Evolutionary conservation across 139 green algal species (phyloP).

Genomic region (Trebouxia sp.): DNA sequence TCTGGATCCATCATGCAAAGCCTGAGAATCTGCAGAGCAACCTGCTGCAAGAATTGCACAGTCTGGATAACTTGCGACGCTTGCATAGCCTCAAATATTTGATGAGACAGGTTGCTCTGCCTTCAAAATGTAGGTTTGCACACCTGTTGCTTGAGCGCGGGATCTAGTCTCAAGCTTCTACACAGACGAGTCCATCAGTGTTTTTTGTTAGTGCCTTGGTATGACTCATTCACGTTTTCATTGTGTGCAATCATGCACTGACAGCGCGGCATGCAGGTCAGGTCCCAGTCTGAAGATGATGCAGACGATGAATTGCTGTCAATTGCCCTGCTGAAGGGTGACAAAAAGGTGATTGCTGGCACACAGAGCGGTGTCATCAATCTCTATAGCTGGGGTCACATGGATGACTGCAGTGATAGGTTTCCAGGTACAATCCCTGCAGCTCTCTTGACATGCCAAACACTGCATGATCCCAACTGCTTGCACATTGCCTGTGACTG

Average conservation of each 20-base stretch:
- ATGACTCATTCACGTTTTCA: not conserved
- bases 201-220: not conserved
- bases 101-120: no score
- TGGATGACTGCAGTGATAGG: conserved; percentile 84
- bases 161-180: no score
- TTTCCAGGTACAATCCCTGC: conserved; percentile 59
- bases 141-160: no score
- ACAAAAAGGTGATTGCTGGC: conserved; percentile 68
- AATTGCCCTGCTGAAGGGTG: conserved; percentile 66
- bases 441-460: not conserved
- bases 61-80: no score
- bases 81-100: no score
- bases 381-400: conserved; percentile 91
- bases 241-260: not conserved
- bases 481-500: not conserved
- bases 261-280: conserved; percentile 34
- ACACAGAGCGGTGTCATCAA: conserved; percentile 61
- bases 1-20: no score
- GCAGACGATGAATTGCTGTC: conserved; percentile 93
- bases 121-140: no score
- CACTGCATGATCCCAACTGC: not conserved
- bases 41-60: no score
- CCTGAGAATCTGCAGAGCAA: no score
- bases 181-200: not conserved
- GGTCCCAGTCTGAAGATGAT: conserved; percentile 74